These are phyloP conservation scores for Rhynchosporium graminicola DNA, from an alignment of 2,329 filamentous ascomycete genomes.

Conservation along the genomic window DNA sequence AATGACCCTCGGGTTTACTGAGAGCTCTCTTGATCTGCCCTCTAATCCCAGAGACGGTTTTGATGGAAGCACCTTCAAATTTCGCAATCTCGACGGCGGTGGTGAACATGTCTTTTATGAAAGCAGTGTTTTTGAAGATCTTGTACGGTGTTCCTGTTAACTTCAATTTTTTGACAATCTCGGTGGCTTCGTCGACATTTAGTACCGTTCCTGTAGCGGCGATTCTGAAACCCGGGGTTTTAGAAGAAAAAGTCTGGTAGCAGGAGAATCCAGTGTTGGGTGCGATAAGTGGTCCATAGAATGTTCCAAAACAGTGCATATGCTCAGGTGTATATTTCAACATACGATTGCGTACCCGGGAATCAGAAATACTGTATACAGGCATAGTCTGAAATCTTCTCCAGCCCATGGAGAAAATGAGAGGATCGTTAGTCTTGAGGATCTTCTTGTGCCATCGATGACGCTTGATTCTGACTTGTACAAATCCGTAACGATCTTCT, in stretches of 20 bases:
- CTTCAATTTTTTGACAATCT: conserved; percentile 99
- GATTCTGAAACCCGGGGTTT: conserved; percentile 87
- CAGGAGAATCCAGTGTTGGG: conserved; percentile 96
- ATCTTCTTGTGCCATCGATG: conserved; percentile 99
- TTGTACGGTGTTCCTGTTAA: conserved; percentile 92
- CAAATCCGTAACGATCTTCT: conserved; percentile 92
- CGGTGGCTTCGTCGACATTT: conserved; percentile 90
- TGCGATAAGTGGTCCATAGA: conserved; percentile 92
- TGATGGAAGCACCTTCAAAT: conserved; percentile 94
- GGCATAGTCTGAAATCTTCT: conserved; percentile 89
- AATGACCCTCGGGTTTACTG: conserved; percentile 90
- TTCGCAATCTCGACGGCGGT: conserved; percentile 92
- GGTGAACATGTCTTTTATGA: conserved; percentile 98
- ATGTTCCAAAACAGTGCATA: conserved; percentile 97
- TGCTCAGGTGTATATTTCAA: conserved; percentile 99
- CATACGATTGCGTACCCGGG: conserved; percentile 91
- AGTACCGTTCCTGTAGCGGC: conserved; percentile 92
- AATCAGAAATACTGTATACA: conserved; percentile 94
- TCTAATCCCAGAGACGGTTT: conserved; percentile 91
- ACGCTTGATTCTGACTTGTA: conserved; percentile 94
- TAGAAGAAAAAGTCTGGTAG: conserved; percentile 83
- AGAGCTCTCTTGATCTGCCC: conserved; percentile 97
- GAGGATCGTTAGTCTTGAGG: conserved; percentile 93
- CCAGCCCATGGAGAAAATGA: conserved; percentile 97
- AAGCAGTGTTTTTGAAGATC: conserved; percentile 99